A percentile compares a stretch with the other conserved stretches of the same genome.
Evolutionary conservation across 2,329 filamentous ascomycete genomes (phyloP).

Genomic region (Paraphaeosphaeria sporulosa): DNA sequence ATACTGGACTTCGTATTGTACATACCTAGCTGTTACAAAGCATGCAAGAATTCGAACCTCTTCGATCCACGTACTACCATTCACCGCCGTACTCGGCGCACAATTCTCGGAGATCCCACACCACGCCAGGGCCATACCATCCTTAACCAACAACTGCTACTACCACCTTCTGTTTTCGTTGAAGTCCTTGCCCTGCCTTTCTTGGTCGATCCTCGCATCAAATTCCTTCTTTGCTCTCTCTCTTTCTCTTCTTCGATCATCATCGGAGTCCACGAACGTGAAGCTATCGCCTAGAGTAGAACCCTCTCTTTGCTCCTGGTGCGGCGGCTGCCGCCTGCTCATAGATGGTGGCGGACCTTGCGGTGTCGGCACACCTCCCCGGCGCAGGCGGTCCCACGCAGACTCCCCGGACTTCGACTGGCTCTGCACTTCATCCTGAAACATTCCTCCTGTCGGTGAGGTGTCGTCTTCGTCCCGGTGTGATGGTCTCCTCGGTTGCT

Average conservation of each 20-base stretch:
- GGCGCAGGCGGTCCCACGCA: conserved; percentile 55
- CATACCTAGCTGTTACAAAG: not conserved
- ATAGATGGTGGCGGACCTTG: conserved; percentile 19
- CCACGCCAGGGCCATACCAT: not conserved
- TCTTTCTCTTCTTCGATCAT: conserved; percentile 54
- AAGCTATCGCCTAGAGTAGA: conserved; percentile 54
- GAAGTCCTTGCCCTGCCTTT: conserved; percentile 57
- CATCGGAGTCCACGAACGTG: conserved; percentile 52
- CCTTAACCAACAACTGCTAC: not conserved
- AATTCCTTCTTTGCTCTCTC: conserved; percentile 59
- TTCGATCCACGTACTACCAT: not conserved
- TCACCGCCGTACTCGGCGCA: not conserved
- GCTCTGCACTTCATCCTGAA: conserved; percentile 39
- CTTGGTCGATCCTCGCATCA: conserved; percentile 57
- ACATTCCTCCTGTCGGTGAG: conserved; percentile 48
- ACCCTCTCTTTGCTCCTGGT: conserved; percentile 35
- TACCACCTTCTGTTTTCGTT: conserved; percentile 44
- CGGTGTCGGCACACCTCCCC: conserved; percentile 34
- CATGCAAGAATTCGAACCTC: not conserved
- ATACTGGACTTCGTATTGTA: not conserved
- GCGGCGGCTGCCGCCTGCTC: conserved; percentile 26
- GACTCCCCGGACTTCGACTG: conserved; percentile 43
- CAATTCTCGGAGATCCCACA: not conserved
- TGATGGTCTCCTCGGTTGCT: conserved; percentile 26
- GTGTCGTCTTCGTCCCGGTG: conserved; percentile 48